Percentiles rank a stretch among this genome's conserved stretches.
Evolutionary conservation across 1,284 basidiomycete genomes (phyloP).

Genomic region (Austroboletus novae-zelandiae): DNA sequence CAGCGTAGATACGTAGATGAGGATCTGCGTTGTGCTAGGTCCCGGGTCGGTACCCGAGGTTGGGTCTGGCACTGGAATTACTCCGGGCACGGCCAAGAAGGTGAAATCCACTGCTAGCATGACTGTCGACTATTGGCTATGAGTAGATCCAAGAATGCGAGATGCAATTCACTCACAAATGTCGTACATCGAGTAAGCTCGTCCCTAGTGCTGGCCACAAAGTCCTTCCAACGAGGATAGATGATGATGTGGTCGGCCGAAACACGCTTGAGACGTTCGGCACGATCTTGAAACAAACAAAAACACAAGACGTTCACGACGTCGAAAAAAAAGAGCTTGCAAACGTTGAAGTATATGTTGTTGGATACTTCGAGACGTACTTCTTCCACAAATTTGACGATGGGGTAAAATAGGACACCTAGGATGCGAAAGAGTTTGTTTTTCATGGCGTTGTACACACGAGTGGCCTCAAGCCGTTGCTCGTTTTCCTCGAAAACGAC

Average conservation of each 20-base stretch:
- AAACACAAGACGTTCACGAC: conserved; percentile 10
- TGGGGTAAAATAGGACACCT: too few relatives aligned
- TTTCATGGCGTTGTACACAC: conserved; percentile 1
- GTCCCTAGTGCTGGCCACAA: conserved; percentile 26
- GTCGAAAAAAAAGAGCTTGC: too few relatives aligned
- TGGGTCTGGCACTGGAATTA: not conserved
- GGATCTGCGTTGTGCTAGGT: not conserved
- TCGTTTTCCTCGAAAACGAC: not conserved
- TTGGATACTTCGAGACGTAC: too few relatives aligned
- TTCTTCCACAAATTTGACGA: too few relatives aligned
- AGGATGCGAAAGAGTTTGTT: too few relatives aligned
- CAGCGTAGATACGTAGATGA: conserved; percentile 12
- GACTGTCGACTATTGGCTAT: conserved; percentile 19
- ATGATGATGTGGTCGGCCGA: conserved; percentile 24
- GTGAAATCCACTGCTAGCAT: conserved; percentile 17
- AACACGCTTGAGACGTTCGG: conserved; percentile 13
- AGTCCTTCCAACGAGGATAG: conserved; percentile 20
- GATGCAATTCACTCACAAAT: conserved; percentile 34
- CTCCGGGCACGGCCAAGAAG: conserved; percentile 19
- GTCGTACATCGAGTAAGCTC: conserved; percentile 54
- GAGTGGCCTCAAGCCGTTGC: too few relatives aligned
- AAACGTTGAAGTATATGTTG: too few relatives aligned
- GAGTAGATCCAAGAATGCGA: too few relatives aligned
- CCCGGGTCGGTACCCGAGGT: too few relatives aligned
- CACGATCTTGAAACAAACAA: conserved; percentile 13